Conservation (phyloP, 192 early-diverging fungal genomes). For the Coemansia javaensis region DNA sequence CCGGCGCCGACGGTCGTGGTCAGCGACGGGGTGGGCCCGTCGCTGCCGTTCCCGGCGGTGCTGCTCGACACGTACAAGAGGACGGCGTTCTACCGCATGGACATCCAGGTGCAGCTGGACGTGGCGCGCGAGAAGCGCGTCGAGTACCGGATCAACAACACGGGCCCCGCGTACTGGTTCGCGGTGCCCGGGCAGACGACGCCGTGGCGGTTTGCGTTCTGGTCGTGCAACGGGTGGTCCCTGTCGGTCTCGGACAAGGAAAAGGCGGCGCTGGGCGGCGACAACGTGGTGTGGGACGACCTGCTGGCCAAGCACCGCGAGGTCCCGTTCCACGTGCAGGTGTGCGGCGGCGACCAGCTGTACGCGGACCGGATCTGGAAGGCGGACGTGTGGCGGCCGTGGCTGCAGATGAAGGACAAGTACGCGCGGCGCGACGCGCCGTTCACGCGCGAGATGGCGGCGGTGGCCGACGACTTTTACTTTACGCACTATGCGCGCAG, state of each 20-base stretch:
- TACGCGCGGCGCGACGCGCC: conserved; percentile 46
- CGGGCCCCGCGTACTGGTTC: conserved; percentile 48
- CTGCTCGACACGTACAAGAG: conserved; percentile 57
- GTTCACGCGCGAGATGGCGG: conserved; percentile 57
- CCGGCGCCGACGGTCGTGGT: conserved; percentile 37
- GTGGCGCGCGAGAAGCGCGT: conserved; percentile 34
- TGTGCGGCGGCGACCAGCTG: conserved; percentile 73
- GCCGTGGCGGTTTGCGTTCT: conserved; percentile 64
- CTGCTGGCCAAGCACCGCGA: conserved; percentile 54
- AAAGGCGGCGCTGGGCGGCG: conserved; percentile 36
- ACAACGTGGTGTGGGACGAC: conserved; percentile 67
- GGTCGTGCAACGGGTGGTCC: conserved; percentile 71
- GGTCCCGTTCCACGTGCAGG: conserved; percentile 63
- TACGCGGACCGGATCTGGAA: conserved; percentile 61
- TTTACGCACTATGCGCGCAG: conserved; percentile 63
- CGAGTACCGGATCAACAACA: conserved; percentile 46
- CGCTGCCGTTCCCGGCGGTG: conserved; percentile 22
- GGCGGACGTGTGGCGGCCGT: conserved; percentile 56
- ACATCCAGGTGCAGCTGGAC: conserved; percentile 51
- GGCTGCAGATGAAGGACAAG: conserved; percentile 52
- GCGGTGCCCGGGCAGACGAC: conserved; percentile 48
- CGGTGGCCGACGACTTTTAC: conserved; percentile 59
- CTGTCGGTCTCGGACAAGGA: conserved; percentile 43
- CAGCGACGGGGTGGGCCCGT: conserved; percentile 28
- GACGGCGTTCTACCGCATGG: conserved; percentile 62